A percentile compares a stretch with the other conserved stretches of the same genome.
These are phyloP conservation scores for Aureobasidium uvarum DNA, from an alignment of 2,329 filamentous ascomycete genomes.

Conservation along the genomic window DNA sequence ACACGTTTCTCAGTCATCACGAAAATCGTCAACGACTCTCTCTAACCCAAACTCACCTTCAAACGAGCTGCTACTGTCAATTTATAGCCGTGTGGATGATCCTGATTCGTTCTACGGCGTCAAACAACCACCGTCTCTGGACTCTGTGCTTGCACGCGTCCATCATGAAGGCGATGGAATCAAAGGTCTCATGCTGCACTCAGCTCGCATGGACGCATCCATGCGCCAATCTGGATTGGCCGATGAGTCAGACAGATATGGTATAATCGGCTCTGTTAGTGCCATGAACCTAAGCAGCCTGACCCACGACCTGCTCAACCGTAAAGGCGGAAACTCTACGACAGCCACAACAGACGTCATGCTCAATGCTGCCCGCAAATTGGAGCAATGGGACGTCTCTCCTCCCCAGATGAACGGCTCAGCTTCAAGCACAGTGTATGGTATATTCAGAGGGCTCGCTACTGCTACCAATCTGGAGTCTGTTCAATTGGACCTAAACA, in stretches of 20 bases:
- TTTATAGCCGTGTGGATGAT: slow-evolving; percentile 92
- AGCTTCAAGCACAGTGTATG: slow-evolving; percentile 68
- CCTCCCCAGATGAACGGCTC: slow-evolving; percentile 56
- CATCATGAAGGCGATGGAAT: slow-evolving; percentile 86
- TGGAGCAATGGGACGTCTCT: slow-evolving; percentile 91
- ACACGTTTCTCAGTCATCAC: slow-evolving; percentile 48
- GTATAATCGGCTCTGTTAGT: slow-evolving; percentile 73
- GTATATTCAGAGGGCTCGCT: slow-evolving; percentile 74
- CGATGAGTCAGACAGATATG: slow-evolving; percentile 61
- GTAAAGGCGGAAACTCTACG: slow-evolving; percentile 61
- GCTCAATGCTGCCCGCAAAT: slow-evolving; percentile 72
- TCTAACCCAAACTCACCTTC: slow-evolving; percentile 51
- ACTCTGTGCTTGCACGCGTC: slow-evolving; percentile 74
- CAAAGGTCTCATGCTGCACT: slow-evolving; percentile 85
- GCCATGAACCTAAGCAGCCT: slow-evolving; percentile 81
- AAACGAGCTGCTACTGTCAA: slow-evolving; percentile 68
- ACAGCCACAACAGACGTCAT: slow-evolving; percentile 66
- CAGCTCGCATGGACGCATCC: slow-evolving; percentile 85
- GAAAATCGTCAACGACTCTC: slow-evolving; percentile 61
- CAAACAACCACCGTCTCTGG: slow-evolving; percentile 71
- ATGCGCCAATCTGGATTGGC: slow-evolving; percentile 61
- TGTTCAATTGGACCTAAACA: slow-evolving; percentile 43
- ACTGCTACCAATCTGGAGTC: slow-evolving; percentile 58
- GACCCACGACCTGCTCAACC: slow-evolving; percentile 73
- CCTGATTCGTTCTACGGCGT: slow-evolving; percentile 95